Conservation (phyloP, 148 eudicot species). For the Pouteria glomerata region DNA sequence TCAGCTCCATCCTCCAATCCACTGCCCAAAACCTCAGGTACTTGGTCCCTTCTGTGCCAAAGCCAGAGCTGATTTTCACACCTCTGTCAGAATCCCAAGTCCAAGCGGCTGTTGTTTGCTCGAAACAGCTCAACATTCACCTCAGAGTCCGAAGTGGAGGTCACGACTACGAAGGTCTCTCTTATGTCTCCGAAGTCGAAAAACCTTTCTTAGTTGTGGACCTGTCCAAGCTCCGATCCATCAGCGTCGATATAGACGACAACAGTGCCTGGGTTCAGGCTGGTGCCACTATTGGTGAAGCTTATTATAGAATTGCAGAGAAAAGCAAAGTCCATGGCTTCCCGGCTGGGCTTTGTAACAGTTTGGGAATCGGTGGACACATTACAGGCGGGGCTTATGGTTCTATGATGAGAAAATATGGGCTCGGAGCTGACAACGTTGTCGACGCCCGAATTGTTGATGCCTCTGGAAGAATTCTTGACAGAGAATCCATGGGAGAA, state of each 20-base stretch:
- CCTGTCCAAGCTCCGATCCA: conserved; percentile 13
- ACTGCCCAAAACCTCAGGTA: no score
- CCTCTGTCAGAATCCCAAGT: conserved; percentile 18
- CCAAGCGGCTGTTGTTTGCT: conserved; percentile 18
- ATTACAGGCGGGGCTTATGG: neutral
- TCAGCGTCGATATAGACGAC: conserved; percentile 9
- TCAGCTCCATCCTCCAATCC: no score
- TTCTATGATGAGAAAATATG: neutral
- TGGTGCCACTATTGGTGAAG: no score
- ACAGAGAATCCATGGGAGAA: no score
- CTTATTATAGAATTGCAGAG: no score
- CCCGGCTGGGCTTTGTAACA: conserved; percentile 6
- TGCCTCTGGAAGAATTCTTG: no score
- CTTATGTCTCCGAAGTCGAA: conserved; percentile 14
- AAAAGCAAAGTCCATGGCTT: conserved; percentile 15
- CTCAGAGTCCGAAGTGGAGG: conserved; percentile 22
- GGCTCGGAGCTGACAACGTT: no score
- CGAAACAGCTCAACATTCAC: conserved; percentile 12
- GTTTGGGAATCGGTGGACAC: no score
- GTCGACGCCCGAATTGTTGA: neutral
- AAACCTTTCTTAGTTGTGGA: conserved; percentile 13
- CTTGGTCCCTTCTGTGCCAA: no score
- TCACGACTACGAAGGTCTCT: no score
- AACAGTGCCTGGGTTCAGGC: conserved; percentile 16
- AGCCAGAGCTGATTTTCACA: conserved; percentile 22